Conservation (phyloP, 1,284 basidiomycete genomes). For the Coniophora puteana region DNA sequence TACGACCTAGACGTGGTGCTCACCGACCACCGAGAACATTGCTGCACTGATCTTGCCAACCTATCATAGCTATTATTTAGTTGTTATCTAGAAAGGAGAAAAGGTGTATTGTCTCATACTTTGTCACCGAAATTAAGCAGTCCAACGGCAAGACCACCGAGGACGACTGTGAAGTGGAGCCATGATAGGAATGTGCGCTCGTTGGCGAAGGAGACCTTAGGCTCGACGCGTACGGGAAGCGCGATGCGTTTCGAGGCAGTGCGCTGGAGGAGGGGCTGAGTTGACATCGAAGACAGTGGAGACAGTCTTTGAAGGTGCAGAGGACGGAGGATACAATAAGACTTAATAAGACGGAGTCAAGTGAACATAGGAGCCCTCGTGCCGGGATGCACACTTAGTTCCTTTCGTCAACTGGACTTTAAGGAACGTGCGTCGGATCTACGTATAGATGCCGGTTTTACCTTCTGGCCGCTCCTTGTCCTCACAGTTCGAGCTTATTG, state of each 20-base stretch:
- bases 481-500: no score
- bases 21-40: constrained; percentile 90
- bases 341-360: no score
- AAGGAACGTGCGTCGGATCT: no score
- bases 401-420: no score
- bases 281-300: constrained; percentile 62
- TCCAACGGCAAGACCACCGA: constrained; percentile 94
- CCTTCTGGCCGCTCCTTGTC: no score
- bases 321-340: constrained; percentile 14
- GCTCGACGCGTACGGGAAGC: constrained; percentile 90
- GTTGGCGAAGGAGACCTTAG: constrained; percentile 94
- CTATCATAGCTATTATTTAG: constrained; percentile 30
- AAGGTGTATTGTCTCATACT: constrained; percentile 37
- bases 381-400: no score
- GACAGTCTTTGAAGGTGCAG: constrained; percentile 2
- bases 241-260: constrained; percentile 95
- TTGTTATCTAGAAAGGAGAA: constrained; percentile 6
- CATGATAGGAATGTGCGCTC: constrained; percentile 95
- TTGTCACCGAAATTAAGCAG: constrained; percentile 95
- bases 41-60: constrained; percentile 90
- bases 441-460: no score
- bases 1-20: constrained; percentile 27
- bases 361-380: no score
- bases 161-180: constrained; percentile 93
- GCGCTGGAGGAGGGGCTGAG: constrained; percentile 95